Percentiles rank a stretch among this genome's conserved stretches.
Evolutionary conservation across 2,329 filamentous ascomycete genomes (phyloP).

Genomic region (Colletotrichum orbiculare): DNA sequence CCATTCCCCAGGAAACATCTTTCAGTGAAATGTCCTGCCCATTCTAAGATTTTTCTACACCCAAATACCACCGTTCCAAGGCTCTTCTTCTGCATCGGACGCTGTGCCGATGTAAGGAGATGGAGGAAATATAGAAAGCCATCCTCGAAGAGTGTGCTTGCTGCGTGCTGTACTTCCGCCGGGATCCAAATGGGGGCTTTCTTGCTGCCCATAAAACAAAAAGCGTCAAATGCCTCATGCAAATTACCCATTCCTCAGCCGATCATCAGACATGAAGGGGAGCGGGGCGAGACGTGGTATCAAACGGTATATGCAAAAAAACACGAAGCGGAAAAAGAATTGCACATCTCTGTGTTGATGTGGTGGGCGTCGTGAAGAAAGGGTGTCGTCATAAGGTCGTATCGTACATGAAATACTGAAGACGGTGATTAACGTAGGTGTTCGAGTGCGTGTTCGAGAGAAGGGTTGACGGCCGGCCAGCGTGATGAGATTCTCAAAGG

Average conservation of each 20-base stretch:
- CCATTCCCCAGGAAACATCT: neutral
- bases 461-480: constrained; percentile 25
- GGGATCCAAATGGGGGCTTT: neutral
- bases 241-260: neutral
- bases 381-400: constrained; percentile 33
- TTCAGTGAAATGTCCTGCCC: neutral
- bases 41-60: constrained; percentile 10
- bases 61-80: neutral
- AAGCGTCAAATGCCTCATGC: constrained; percentile 23
- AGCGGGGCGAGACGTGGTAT: constrained; percentile 28
- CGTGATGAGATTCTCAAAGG: constrained; percentile 7
- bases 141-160: neutral
- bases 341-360: constrained; percentile 2
- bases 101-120: neutral
- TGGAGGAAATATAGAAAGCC: neutral
- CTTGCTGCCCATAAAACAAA: neutral
- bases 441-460: neutral
- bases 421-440: neutral
- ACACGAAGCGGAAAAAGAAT: constrained; percentile 34
- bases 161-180: constrained; percentile 25
- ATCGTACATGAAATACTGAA: constrained; percentile 28
- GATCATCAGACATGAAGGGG: neutral
- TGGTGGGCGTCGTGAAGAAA: constrained; percentile 40
- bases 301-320: constrained; percentile 33
- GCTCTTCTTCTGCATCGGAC: too few relatives aligned